These are phyloP conservation scores for Plasmodium blacklocki DNA, from an alignment of 169 alveolate species.

Conservation along the genomic window DNA sequence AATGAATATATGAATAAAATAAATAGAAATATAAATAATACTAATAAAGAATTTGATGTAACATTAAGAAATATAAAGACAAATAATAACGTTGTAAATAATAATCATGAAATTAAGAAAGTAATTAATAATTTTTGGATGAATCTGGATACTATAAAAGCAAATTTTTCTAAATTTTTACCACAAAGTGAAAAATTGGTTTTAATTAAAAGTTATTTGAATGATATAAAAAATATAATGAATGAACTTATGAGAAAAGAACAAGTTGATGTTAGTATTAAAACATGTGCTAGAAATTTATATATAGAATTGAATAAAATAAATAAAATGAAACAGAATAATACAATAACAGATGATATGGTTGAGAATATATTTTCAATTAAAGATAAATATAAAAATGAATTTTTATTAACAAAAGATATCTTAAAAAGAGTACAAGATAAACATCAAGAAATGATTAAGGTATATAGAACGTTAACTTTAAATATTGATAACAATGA, in stretches of 20 bases:
- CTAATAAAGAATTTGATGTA: background rate
- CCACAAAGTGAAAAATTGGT: slow-evolving; percentile 9
- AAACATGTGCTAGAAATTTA: background rate
- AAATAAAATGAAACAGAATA: background rate
- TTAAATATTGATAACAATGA: too few species aligned
- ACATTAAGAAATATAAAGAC: background rate
- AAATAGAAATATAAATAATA: slow-evolving; percentile 15
- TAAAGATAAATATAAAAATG: too few species aligned
- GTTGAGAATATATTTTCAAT: background rate
- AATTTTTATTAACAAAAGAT: too few species aligned
- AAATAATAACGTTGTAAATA: background rate
- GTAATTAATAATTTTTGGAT: slow-evolving; percentile 14
- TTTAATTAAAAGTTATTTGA: slow-evolving; percentile 8
- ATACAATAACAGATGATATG: background rate
- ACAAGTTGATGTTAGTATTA: slow-evolving; percentile 13
- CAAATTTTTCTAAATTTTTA: background rate
- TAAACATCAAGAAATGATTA: too few species aligned
- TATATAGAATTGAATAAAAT: background rate
- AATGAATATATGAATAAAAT: slow-evolving; percentile 10
- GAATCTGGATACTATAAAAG: background rate
- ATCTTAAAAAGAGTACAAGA: too few species aligned
- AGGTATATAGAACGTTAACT: too few species aligned
- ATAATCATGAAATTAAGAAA: background rate
- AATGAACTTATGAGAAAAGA: background rate
- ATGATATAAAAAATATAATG: slow-evolving; percentile 20